phyloP scores from a whole-genome alignment of 179 eudicot genomes.

The Silene coronaria region DNA sequence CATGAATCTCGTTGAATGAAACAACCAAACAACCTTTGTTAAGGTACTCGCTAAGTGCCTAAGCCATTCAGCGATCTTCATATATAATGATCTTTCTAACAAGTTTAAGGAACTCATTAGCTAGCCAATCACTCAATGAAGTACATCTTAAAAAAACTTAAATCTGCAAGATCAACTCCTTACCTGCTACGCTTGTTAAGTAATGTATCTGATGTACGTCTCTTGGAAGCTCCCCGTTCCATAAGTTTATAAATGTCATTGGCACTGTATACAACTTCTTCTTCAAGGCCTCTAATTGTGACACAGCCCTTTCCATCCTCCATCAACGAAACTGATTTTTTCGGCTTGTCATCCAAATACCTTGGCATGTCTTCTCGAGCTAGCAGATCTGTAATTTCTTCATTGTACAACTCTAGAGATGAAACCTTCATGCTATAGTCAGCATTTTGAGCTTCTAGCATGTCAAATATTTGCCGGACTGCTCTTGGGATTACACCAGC shows the following conservation, averaged over 20 bases:
- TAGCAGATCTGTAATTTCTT: conserved; percentile 68
- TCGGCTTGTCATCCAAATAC: conserved; percentile 56
- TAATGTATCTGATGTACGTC: conserved; percentile 78
- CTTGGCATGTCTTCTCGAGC: conserved; percentile 52
- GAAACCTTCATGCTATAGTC: conserved; percentile 80
- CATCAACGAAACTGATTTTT: conserved; percentile 63
- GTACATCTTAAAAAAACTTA: neutral
- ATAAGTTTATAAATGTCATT: conserved; percentile 68
- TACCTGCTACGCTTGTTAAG: conserved; percentile 77
- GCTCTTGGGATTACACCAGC: conserved; percentile 92
- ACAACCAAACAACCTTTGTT: too few relatives aligned
- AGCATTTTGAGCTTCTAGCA: conserved; percentile 69
- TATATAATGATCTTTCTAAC: too few relatives aligned
- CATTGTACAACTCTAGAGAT: conserved; percentile 77
- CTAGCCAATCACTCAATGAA: too few relatives aligned
- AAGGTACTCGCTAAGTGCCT: too few relatives aligned
- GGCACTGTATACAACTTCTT: conserved; percentile 81
- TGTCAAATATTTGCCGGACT: conserved; percentile 74
- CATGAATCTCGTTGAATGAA: too few relatives aligned
- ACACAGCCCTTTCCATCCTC: conserved; percentile 87
- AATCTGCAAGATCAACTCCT: too few relatives aligned
- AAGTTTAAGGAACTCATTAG: too few relatives aligned
- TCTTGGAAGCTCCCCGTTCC: conserved; percentile 75
- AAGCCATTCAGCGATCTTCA: too few relatives aligned
- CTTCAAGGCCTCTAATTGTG: conserved; percentile 74